phyloP scores from a whole-genome alignment of 2,329 filamentous ascomycete species.

The Cercospora citrullina region DNA sequence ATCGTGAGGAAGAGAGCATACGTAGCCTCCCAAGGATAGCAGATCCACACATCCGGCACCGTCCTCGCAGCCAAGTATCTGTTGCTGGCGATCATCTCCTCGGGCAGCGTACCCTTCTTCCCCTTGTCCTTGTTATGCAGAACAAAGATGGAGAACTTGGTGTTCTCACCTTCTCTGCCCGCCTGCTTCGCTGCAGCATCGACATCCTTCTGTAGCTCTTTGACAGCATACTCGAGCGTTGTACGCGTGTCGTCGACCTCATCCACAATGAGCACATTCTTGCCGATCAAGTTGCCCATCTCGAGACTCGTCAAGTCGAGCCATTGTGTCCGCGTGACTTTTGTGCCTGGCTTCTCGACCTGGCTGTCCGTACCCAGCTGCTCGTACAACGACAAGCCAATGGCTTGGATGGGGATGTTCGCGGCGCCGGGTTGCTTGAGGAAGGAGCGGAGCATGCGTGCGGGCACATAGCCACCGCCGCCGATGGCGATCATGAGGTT shows the following conservation, averaged over 20 bases:
- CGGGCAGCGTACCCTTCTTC: constrained; percentile 85
- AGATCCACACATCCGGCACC: constrained; percentile 94
- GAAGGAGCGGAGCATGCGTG: constrained; percentile 96
- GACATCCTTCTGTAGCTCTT: constrained; percentile 93
- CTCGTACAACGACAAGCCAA: constrained; percentile 96
- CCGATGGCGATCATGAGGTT: constrained; percentile 99
- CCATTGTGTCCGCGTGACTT: constrained; percentile 98
- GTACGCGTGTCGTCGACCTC: constrained; percentile 96
- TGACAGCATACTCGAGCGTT: constrained; percentile 89
- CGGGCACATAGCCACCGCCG: constrained; percentile 94
- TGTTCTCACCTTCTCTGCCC: constrained; percentile 67
- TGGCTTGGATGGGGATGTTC: constrained; percentile 99
- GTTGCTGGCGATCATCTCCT: constrained; percentile 69
- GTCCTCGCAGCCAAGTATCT: constrained; percentile 85
- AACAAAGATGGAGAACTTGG: constrained; percentile 91
- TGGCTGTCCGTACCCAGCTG: constrained; percentile 59
- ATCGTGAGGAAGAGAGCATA: not conserved
- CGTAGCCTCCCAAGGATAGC: constrained; percentile 96
- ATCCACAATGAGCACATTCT: constrained; percentile 88
- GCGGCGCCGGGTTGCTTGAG: constrained; percentile 81
- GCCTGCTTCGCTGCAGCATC: constrained; percentile 73
- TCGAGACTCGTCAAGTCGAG: constrained; percentile 83
- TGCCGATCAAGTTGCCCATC: constrained; percentile 86
- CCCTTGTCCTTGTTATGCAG: constrained; percentile 97
- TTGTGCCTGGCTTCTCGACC: constrained; percentile 80